Conservation (phyloP, 345 rosid genomes). For the Citrus australasica region DNA sequence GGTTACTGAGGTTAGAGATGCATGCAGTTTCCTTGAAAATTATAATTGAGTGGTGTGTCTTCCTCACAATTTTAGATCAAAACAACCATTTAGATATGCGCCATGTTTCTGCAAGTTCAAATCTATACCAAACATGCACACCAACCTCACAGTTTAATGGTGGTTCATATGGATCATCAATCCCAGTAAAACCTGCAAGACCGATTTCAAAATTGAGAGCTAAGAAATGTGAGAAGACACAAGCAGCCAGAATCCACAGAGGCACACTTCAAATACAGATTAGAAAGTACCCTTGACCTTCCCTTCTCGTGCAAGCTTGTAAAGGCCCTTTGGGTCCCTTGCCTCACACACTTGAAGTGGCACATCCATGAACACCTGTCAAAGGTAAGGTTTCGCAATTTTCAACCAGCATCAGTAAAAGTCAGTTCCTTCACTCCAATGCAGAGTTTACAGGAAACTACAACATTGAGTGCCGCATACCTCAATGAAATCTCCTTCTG, state of each 20-base stretch:
- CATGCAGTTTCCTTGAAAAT: not conserved
- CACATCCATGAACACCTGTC: conserved; percentile 72
- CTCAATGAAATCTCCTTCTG: conserved; percentile 77
- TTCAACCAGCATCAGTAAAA: conserved; percentile 5
- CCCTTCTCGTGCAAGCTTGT: conserved; percentile 90
- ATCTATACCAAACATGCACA: conserved; percentile 1
- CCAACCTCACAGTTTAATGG: conserved; percentile 63
- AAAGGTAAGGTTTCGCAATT: conserved; percentile 8
- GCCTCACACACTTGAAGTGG: conserved; percentile 71
- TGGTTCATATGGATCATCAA: conserved; percentile 79
- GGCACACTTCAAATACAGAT: conserved; percentile 9
- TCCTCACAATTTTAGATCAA: not conserved
- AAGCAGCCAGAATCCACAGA: not conserved
- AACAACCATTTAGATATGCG: not conserved
- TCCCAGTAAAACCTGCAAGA: conserved; percentile 64
- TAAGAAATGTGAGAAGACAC: not conserved
- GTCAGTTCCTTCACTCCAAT: not conserved
- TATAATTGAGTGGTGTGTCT: not conserved
- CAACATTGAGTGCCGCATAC: conserved; percentile 29
- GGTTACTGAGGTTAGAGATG: not conserved
- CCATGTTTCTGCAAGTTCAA: conserved; percentile 1
- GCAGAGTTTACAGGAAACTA: not conserved
- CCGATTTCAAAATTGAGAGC: conserved; percentile 1
- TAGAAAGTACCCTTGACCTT: conserved; percentile 60
- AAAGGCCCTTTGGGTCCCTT: conserved; percentile 83